These are phyloP conservation scores for Mallotus nudiflorus DNA, from an alignment of 345 rosid species.

Conservation along the genomic window DNA sequence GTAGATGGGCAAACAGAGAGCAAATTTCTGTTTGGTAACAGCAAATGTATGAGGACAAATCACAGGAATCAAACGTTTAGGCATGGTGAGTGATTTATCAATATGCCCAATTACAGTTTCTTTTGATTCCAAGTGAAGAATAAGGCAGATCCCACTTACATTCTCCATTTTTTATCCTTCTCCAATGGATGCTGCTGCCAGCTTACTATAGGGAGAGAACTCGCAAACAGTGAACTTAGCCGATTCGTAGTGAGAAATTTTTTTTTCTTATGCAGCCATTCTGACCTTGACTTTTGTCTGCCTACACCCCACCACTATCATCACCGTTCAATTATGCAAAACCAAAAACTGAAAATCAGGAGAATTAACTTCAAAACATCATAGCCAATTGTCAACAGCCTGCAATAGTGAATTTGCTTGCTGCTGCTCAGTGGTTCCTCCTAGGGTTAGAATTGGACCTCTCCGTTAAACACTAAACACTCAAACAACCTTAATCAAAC, in stretches of 20 bases:
- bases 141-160: not conserved
- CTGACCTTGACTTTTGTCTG: slow-evolving; percentile 10
- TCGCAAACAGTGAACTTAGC: slow-evolving; percentile 3
- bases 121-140: not conserved
- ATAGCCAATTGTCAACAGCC: slow-evolving; percentile 54
- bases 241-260: slow-evolving; percentile 13
- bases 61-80: slow-evolving; percentile 18
- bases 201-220: not conserved
- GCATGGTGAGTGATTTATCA: not conserved
- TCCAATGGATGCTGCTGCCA: not conserved
- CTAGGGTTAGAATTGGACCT: slow-evolving; percentile 53
- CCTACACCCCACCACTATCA: slow-evolving; percentile 22
- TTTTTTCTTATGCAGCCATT: slow-evolving; percentile 14
- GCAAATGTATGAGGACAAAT: not conserved
- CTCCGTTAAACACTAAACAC: too few relatives aligned
- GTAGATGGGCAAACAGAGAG: slow-evolving; percentile 1
- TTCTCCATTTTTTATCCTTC: not conserved
- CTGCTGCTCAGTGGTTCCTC: slow-evolving; percentile 41
- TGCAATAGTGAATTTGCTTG: slow-evolving; percentile 39
- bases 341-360: slow-evolving; percentile 59
- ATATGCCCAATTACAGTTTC: not conserved
- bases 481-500: too few relatives aligned
- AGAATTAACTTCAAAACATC: slow-evolving; percentile 39
- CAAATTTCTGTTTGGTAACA: slow-evolving; percentile 12
- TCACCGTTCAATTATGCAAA: slow-evolving; percentile 47